A percentile compares a stretch with the other conserved stretches of the same genome.
Conservation (phyloP, 2,329 filamentous ascomycete genomes). For the Trichoderma endophyticum region DNA sequence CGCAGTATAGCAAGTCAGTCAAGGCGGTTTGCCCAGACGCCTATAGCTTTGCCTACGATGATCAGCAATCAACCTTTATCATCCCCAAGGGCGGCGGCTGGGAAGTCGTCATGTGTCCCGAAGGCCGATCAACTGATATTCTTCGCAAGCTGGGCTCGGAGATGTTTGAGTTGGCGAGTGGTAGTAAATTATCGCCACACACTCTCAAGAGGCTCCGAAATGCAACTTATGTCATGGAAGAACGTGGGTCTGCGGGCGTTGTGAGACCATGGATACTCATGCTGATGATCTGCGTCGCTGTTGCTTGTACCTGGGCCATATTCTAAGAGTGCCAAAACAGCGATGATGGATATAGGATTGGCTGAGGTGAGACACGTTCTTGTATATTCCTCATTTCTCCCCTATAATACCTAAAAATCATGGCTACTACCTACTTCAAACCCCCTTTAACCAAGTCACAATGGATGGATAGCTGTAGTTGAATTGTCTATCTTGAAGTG, state of each 20-base stretch:
- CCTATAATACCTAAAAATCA: background rate
- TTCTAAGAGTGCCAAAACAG: background rate
- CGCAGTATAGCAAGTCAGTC: slow-evolving; percentile 64
- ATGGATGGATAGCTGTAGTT: background rate
- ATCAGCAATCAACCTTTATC: slow-evolving; percentile 58
- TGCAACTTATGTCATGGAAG: slow-evolving; percentile 35
- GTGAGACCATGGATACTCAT: slow-evolving; percentile 20
- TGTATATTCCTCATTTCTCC: background rate
- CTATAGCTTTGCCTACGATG: slow-evolving; percentile 71
- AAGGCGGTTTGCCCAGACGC: slow-evolving; percentile 80
- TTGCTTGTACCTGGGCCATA: background rate
- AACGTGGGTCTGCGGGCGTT: slow-evolving; percentile 26
- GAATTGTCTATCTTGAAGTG: background rate
- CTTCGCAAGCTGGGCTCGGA: slow-evolving; percentile 49
- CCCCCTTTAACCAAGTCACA: background rate
- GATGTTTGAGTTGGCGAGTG: slow-evolving; percentile 45
- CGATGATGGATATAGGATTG: background rate
- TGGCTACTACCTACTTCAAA: background rate
- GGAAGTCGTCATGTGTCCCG: slow-evolving; percentile 74
- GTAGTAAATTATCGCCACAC: slow-evolving; percentile 37
- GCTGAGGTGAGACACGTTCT: background rate
- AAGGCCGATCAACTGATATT: slow-evolving; percentile 58
- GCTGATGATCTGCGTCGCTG: slow-evolving; percentile 6
- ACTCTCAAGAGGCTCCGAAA: slow-evolving; percentile 33
- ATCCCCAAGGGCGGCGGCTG: slow-evolving; percentile 68